Base-by-base conservation (phyloP, 768 basidiomycete genomes). In the Pleurotus ostreatus region DNA sequence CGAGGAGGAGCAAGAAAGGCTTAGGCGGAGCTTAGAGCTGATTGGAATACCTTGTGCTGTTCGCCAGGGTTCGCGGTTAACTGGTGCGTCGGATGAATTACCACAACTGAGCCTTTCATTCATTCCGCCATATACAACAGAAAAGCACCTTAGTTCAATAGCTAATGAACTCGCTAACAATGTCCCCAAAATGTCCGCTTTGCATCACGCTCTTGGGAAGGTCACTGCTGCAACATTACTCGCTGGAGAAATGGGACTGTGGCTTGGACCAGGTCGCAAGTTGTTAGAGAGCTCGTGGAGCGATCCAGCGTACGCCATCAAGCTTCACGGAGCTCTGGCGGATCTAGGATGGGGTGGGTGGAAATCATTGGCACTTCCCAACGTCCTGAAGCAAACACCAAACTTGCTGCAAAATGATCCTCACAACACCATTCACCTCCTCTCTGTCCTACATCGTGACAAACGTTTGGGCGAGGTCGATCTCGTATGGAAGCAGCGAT, bases 281-380 rank as follows among this genome's bases (percentile, higher is more conserved):
- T 78, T 89, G 55, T 63, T 88, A 8, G 80, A 81, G 56, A 73
- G 70, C 3, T 66, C 74, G 0, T 88, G 85, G 79, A 64, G 62
- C 60, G 49, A 51, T 13, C 22, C 54, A 4, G 57, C 56, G 5
- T 83, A 88, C 57, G 81, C 79, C 1, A 59, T 84, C 2, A 75
- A 78, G 26, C 69, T 92, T 4, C 77, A 82, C 25, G 84, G 85
- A 0, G 72, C 79, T 4, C 77, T 92, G 6, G 78, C 84, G 2
- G 84, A 86, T 47, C 68, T 85, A 4, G 76, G 75, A 0, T 93
- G 89, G 88, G 82, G 82, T 16, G 91, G 89, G 2, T 92, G 89
- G 89, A 89, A 84, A 65, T 72, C 82, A 34, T 67, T 91, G 9
- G 87, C 80, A 13, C 65, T 86, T 2, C 86, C 88, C 1, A 67